Evolutionary conservation across 1,139 yeast genomes (phyloP).

Genomic region (Suhomyces kunorum): DNA sequence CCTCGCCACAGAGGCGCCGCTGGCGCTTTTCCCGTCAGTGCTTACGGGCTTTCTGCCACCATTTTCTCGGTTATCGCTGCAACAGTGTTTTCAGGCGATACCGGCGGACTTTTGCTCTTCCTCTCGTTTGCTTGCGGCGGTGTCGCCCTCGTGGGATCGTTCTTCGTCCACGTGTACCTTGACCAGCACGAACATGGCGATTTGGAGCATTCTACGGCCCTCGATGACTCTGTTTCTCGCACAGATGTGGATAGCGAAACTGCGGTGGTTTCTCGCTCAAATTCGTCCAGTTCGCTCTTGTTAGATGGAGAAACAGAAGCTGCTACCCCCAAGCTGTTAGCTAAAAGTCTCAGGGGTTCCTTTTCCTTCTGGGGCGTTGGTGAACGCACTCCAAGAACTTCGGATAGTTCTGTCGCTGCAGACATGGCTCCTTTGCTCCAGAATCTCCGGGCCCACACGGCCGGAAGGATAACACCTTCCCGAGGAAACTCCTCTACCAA

Average conservation of each 20-base stretch:
- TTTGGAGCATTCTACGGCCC: not conserved
- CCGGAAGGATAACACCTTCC: constrained; percentile 9
- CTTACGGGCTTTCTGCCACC: constrained; percentile 55
- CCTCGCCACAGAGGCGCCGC: constrained; percentile 73
- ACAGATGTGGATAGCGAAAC: constrained; percentile 11
- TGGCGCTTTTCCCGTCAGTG: constrained; percentile 60
- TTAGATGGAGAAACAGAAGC: constrained; percentile 4
- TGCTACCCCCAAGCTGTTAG: constrained; percentile 5
- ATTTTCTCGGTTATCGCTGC: constrained; percentile 49
- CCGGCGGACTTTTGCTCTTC: constrained; percentile 43
- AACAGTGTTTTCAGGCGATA: constrained; percentile 41
- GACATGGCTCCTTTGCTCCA: constrained; percentile 19
- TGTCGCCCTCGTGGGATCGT: constrained; percentile 39
- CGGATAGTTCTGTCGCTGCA: constrained; percentile 21
- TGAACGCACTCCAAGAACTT: constrained; percentile 27
- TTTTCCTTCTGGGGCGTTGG: constrained; percentile 45
- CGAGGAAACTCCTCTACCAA: constrained; percentile 19
- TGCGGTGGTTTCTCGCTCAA: constrained; percentile 8
- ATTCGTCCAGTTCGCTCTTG: constrained; percentile 8
- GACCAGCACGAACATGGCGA: constrained; percentile 23
- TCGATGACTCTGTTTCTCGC: not conserved
- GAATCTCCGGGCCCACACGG: constrained; percentile 16
- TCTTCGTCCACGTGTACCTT: constrained; percentile 37
- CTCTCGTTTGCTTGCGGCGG: constrained; percentile 41
- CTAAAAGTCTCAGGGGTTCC: constrained; percentile 33